Base-by-base conservation (phyloP, 805 yeast species). In the Candida germanica region DNA sequence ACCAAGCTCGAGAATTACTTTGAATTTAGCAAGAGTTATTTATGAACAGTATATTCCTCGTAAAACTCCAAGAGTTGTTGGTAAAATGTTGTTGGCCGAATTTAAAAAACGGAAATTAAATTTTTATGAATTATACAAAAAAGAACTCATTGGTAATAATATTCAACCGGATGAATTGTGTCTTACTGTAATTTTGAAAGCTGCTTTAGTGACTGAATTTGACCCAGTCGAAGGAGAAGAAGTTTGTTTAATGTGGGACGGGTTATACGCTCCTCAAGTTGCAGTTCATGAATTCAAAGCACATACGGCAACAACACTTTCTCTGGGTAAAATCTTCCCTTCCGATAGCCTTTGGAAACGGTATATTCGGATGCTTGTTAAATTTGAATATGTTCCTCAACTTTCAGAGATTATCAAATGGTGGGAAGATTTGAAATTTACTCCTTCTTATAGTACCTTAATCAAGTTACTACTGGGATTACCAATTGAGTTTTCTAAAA, bases 261-360 rank as follows among this genome's bases (percentile, higher is more conserved):
- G 59, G 1, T 33, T 66, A 26, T 72, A 59, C 35, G 84, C 88
- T 0, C 64, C 81, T 1, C 86, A 80, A 46, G 63, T 78, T 17
- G 79, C 84, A 0, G 64, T 79, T 2, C 69, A 64, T 25, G 85
- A 81, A 50, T 75, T 81, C 54, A 69, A 75, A 38, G 63, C 67
- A 1, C 58, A 72, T 26, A 68, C 54, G 4, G 41, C 46, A 28
- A 56, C 29, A 9, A 32, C 24, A 10, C 13, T 11, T 10, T 14
- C 25, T 6, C 6, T 12, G 11, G 27, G 21, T 16, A 25, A 31
- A 10, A 32, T 76, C 0, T 58, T 54, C 24, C 83, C 85, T 0
- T 58, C 66, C 4, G 67, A 69, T 29, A 52, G 53, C 15, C 53
- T 80, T 20, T 71, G 87, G 70, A 62, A 61, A 14, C 48, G 55